Conservation (phyloP, 2,329 filamentous ascomycete species). For the Fusarium longipes region DNA sequence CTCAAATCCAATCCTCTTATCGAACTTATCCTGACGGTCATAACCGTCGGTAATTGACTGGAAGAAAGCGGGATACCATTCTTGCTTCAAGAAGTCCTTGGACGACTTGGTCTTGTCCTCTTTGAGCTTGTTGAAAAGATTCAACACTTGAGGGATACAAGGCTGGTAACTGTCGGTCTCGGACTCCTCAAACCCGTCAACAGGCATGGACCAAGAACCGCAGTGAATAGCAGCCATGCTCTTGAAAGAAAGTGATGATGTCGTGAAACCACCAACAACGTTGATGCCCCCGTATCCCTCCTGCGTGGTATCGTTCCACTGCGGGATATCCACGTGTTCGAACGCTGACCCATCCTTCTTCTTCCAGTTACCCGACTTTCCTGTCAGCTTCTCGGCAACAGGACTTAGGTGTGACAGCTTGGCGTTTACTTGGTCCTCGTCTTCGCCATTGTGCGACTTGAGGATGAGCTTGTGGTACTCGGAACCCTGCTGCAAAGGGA, state of each 20-base stretch:
- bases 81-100: constrained; percentile 44
- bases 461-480: constrained; percentile 52
- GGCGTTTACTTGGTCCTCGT: constrained; percentile 41
- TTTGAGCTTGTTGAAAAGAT: constrained; percentile 49
- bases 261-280: constrained; percentile 55
- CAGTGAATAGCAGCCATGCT: constrained; percentile 57
- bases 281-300: constrained; percentile 55
- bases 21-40: constrained; percentile 51
- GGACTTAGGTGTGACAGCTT: constrained; percentile 40
- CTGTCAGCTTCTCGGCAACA: constrained; percentile 37
- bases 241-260: constrained; percentile 58
- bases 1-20: constrained; percentile 49
- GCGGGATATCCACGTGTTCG: constrained; percentile 43
- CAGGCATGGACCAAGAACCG: constrained; percentile 54
- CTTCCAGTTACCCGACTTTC: constrained; percentile 38
- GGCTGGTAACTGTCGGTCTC: constrained; percentile 57
- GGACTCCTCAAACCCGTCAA: constrained; percentile 57
- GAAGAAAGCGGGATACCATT: constrained; percentile 51
- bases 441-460: constrained; percentile 47
- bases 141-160: constrained; percentile 55
- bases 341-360: constrained; percentile 42
- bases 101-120: constrained; percentile 17
- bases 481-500: constrained; percentile 57
- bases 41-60: constrained; percentile 53
- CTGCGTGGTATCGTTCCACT: constrained; percentile 42